Evolutionary conservation across 2,329 filamentous ascomycete species (phyloP).

Genomic region (Hypoxylon sp.): DNA sequence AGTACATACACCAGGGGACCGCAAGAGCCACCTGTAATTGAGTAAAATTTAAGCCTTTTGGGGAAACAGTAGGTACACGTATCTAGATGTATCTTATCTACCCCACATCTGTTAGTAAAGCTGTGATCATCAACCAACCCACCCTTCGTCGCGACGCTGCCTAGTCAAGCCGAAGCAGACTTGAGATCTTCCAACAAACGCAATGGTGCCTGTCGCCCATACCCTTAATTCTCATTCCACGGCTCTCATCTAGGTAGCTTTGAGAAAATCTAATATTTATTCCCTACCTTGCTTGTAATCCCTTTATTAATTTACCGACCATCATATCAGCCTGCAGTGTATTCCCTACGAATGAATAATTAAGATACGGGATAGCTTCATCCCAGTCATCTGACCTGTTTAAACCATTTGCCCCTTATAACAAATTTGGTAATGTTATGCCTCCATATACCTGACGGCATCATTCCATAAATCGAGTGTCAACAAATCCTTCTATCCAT

Average conservation of each 20-base stretch:
- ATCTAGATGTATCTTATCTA: not conserved
- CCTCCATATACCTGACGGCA: not conserved
- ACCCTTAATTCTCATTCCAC: not conserved
- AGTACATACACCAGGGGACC: no score
- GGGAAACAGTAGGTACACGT: not conserved
- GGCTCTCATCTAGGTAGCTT: not conserved
- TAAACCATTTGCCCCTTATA: not conserved
- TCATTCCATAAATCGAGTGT: slow-evolving; percentile 1
- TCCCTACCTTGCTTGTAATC: slow-evolving; percentile 14
- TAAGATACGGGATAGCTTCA: slow-evolving; percentile 9
- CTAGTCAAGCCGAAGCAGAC: not conserved
- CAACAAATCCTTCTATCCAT: not conserved
- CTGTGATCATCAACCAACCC: not conserved
- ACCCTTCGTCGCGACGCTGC: not conserved
- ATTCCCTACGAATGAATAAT: slow-evolving; percentile 8
- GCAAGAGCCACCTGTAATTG: no score
- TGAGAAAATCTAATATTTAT: not conserved
- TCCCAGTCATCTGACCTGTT: not conserved
- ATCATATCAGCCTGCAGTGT: not conserved
- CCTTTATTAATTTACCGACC: slow-evolving; percentile 1
- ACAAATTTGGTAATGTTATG: not conserved
- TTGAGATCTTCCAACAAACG: not conserved
- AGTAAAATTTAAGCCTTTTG: no score
- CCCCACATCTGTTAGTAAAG: not conserved
- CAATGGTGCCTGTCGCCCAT: not conserved